Percentiles rank a stretch among this genome's conserved stretches.
Conservation (phyloP, 495 filamentous ascomycete genomes). For the Lichenothelia convexa region DNA sequence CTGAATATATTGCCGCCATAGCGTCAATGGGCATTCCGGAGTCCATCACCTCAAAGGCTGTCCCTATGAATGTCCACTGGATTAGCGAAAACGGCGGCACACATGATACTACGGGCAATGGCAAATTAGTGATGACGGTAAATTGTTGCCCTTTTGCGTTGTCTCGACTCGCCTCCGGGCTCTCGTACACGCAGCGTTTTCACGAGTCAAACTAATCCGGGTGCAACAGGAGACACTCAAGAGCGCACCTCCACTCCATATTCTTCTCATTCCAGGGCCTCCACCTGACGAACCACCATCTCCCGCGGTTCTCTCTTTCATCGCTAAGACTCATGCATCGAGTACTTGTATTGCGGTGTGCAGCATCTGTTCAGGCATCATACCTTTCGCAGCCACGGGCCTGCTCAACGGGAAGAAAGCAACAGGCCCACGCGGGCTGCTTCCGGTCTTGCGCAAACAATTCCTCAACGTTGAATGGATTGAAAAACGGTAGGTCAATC, state of each 20-base stretch:
- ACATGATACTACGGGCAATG: too few species aligned
- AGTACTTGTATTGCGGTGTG: slow-evolving; percentile 31
- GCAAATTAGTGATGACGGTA: too few species aligned
- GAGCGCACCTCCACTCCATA: slow-evolving; percentile 14
- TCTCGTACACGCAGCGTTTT: too few species aligned
- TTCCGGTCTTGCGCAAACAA: slow-evolving; percentile 23
- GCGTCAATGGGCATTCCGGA: background rate
- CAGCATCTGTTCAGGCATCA: slow-evolving; percentile 35
- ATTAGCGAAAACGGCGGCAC: background rate
- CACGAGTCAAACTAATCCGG: too few species aligned
- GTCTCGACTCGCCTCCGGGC: too few species aligned
- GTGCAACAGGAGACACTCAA: slow-evolving; percentile 2
- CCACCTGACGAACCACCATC: slow-evolving; percentile 22
- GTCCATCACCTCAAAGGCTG: too few species aligned
- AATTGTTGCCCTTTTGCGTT: too few species aligned
- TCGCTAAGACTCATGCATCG: slow-evolving; percentile 23
- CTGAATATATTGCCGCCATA: background rate
- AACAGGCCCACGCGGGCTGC: slow-evolving; percentile 33
- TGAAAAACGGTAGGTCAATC: slow-evolving; percentile 23
- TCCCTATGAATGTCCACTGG: background rate
- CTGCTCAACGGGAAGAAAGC: slow-evolving; percentile 28
- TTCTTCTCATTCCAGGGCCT: slow-evolving; percentile 13
- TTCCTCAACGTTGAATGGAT: slow-evolving; percentile 30
- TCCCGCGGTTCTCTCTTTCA: slow-evolving; percentile 25
- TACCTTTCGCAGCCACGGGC: slow-evolving; percentile 30